Evolutionary conservation across 2,329 filamentous ascomycete genomes (phyloP), one percentile per base, ranked within the genome.

Genomic region (Diaporthe velutina): DNA sequence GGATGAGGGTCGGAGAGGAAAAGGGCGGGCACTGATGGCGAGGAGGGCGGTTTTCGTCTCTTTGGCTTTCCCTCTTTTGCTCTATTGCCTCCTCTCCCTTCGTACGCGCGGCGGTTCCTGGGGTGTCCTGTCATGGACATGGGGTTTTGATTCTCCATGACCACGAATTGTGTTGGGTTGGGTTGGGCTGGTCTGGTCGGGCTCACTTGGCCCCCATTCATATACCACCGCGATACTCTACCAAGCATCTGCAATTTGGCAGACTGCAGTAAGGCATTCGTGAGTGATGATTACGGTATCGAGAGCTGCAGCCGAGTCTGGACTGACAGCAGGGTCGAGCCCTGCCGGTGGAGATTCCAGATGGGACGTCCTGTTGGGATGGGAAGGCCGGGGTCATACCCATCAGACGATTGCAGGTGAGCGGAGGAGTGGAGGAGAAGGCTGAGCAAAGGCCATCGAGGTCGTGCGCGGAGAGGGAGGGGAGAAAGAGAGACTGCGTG

Each of bases 401-500:
- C 64, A 52, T 67, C 64, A 67, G 64, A 67, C 30, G 64, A 45
- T 67, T 67, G 30, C 61, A 67, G 22, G 61, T 67, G 30, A 38
- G 42, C 8, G 22, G n/a, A 19, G 22, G 30, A 12, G 35, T 38
- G 35, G 28, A 9, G 35, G 28, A 22, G 12, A n/a, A 28, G 57
- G 35, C 9, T 12, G 19, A 35, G 13, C 19, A 25, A 19, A 17
- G 13, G n/a, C 38, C 57, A 38, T 25, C 25, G 38, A 35, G 38
- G 15, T 38, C 25, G 22, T 30, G 38, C 40, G n/a, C 12, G 9
- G 25, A 48, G 60, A 13, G 42, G 19, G 7, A 48, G 42, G 8
- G 35, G 35, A 38, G 35, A 6, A 25, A 45, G 19, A 15, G 28
- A 30, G 35, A 17, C 7, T 22, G 40, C 25, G 25, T 33, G 40